Evolutionary conservation across 257 asterid species (phyloP).

Genomic region (Penstemon eatonii): DNA sequence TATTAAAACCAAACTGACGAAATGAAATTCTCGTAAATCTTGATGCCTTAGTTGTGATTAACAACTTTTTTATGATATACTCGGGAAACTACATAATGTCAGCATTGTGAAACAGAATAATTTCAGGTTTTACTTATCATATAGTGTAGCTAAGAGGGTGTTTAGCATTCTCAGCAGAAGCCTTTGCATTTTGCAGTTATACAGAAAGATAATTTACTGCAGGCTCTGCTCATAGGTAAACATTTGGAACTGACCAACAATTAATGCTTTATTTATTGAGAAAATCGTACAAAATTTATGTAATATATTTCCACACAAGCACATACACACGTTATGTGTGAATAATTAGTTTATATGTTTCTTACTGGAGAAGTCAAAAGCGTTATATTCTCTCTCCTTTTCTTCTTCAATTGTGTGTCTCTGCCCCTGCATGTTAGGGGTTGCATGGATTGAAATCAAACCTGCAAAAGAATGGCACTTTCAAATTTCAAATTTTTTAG

Average conservation of each 20-base stretch:
- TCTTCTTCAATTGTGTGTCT: conserved; percentile 1
- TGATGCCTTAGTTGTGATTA: conserved; percentile 18
- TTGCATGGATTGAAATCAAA: conserved; percentile 10
- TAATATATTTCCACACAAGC: no score
- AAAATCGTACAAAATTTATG: no score
- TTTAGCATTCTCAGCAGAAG: neutral
- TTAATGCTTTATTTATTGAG: neutral
- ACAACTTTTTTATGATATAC: neutral
- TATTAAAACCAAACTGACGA: neutral
- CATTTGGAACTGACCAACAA: neutral
- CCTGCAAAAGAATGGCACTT: neutral
- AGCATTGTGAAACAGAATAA: conserved; percentile 8
- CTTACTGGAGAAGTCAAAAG: conserved; percentile 1
- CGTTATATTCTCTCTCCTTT: neutral
- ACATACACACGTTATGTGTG: conserved; percentile 7
- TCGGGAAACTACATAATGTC: no score
- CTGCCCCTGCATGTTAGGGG: neutral
- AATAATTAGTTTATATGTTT: neutral
- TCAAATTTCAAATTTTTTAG: neutral
- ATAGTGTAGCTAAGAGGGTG: conserved; percentile 3
- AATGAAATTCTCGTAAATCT: conserved; percentile 4
- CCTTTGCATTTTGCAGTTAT: conserved; percentile 15
- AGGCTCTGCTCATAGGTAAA: conserved; percentile 7
- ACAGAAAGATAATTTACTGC: neutral
- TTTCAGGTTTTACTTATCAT: neutral